Evolutionary conservation across 2,329 filamentous ascomycete species (phyloP), one percentile per base, ranked within the genome.

Genomic region (Lasiodiplodia gonubiensis): DNA sequence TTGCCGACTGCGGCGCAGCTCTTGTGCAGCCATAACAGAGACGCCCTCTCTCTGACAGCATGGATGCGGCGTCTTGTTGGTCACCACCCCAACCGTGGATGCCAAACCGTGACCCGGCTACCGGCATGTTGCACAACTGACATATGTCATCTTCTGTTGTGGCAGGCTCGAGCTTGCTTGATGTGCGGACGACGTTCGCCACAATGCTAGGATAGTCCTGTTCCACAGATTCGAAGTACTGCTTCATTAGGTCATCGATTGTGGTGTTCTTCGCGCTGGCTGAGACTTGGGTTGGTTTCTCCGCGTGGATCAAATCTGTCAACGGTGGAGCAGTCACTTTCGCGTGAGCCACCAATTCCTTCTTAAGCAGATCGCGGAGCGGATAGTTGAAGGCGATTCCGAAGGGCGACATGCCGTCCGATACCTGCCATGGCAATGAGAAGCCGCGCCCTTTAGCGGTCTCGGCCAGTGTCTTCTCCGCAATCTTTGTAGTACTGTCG

Each of bases 131-230:
- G 77, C 93, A 97, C 10, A 94, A 77, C 39, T 85, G 84, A 73
- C 93, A 96, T 57, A 72, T 72, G 23, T 73, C 74, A 23, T 74
- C 73, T n/a, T 68, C 69, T 12, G 66, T 55, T 7, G 71, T 61
- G 1, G 72, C 72, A 30, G 87, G 80, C 54, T 89, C 83, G 49
- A 98, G 84, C 79, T 96, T 97, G 63, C 89, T 90, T n/a, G 92
- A 90, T 39, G 94, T 99, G 70, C 93, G 88, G 5, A 97, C 94
- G 11, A 99, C 95, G 76, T 99, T 99, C 37, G 94, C 91, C 71
- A 99, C 94, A 67, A 98, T 93, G 66, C 92, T 92, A 3, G 94
- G 92, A 74, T 96, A 97, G 68, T 90, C 91, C 71, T 88, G 87
- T 76, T 97, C 94, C 18, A 97, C 92, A 49, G 89, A 90, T 71